Evolutionary conservation across 345 rosid species (phyloP).

Genomic region (Moricandia moricandioides): DNA sequence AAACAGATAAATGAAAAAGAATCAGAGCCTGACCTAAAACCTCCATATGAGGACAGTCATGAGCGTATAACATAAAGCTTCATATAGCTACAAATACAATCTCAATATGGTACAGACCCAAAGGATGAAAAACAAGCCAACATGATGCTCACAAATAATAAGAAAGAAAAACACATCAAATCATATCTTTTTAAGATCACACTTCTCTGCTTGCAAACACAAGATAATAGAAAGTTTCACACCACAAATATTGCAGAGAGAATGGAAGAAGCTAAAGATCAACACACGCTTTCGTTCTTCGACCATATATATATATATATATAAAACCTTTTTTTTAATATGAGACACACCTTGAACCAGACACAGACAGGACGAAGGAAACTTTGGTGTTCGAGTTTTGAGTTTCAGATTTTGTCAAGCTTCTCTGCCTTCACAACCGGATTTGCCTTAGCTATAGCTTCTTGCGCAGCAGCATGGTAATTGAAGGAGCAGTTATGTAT

Average conservation of each 20-base stretch:
- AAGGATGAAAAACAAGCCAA: neutral
- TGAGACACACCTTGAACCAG: constrained; percentile 30
- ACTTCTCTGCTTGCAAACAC: constrained; percentile 27
- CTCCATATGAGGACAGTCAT: neutral
- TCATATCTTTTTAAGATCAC: constrained; percentile 4
- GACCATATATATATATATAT: neutral
- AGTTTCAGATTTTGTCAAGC: constrained; percentile 71
- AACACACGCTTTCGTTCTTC: constrained; percentile 22
- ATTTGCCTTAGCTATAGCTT: constrained; percentile 87
- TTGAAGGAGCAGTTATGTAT: constrained; percentile 75
- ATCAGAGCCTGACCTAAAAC: neutral
- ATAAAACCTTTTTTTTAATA: constrained; percentile 16
- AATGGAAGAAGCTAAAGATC: constrained; percentile 14
- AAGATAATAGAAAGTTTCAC: constrained; percentile 28
- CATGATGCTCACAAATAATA: neutral
- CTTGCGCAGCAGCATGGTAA: constrained; percentile 72
- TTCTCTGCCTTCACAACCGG: constrained; percentile 88
- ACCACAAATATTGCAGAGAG: constrained; percentile 30
- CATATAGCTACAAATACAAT: constrained; percentile 20
- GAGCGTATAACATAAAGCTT: neutral
- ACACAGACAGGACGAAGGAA: constrained; percentile 22
- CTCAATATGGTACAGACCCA: constrained; percentile 31
- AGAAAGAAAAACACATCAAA: constrained; percentile 21
- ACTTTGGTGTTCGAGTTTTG: constrained; percentile 8
- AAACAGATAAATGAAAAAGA: too few species aligned